Evolutionary conservation across 202 grass and related monocot genomes (phyloP).

Genomic region (Hordeum pubiflorum): DNA sequence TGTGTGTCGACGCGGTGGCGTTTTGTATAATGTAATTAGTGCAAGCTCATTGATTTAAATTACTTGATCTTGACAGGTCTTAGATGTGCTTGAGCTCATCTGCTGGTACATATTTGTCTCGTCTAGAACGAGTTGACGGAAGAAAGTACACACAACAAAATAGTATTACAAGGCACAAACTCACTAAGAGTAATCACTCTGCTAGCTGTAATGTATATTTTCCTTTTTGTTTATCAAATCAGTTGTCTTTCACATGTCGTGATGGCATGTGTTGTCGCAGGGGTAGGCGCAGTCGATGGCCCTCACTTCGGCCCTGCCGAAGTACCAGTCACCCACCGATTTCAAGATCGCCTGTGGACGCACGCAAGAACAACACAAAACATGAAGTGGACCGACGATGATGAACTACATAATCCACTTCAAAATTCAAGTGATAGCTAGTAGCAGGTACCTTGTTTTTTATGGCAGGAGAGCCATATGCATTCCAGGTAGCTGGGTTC

Average conservation of each 20-base stretch:
- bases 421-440: background rate
- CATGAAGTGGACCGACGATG: background rate
- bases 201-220: background rate
- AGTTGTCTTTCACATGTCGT: slow-evolving; percentile 24
- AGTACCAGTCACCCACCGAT: slow-evolving; percentile 88
- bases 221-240: background rate
- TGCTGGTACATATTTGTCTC: background rate
- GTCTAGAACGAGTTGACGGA: background rate
- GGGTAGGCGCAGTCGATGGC: slow-evolving; percentile 72
- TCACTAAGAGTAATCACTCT: background rate
- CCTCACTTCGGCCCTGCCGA: slow-evolving; percentile 55
- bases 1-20: no score
- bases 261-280: slow-evolving; percentile 64
- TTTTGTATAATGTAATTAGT: no score
- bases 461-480: slow-evolving; percentile 43
- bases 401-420: background rate
- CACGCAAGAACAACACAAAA: background rate
- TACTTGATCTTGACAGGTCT: background rate
- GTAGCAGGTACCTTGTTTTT: slow-evolving; percentile 31
- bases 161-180: background rate
- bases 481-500: slow-evolving; percentile 42
- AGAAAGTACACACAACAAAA: background rate
- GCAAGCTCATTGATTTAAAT: no score
- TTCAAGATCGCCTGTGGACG: background rate
- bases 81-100: background rate